Evolutionary conservation across 257 asterid genomes (phyloP).

Genomic region (Penstemon newberryi): DNA sequence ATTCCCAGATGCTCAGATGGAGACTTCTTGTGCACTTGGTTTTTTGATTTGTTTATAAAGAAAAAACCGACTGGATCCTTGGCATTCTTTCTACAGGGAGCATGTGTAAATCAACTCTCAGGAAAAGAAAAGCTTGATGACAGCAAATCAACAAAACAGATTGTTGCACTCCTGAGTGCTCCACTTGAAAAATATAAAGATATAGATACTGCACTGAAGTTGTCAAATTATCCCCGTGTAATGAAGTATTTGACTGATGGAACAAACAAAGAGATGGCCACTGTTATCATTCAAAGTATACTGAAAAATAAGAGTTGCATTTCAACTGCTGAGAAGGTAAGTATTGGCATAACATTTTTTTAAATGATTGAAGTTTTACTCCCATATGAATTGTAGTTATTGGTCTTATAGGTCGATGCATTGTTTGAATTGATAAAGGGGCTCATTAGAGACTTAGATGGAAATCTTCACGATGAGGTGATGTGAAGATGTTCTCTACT

Average conservation of each 20-base stretch:
- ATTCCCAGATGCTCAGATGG: not conserved
- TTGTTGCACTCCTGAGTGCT: constrained; percentile 93
- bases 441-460: constrained; percentile 71
- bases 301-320: constrained; percentile 74
- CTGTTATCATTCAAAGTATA: constrained; percentile 79
- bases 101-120: constrained; percentile 77
- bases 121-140: constrained; percentile 87
- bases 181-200: constrained; percentile 95
- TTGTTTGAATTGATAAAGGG: constrained; percentile 89
- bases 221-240: constrained; percentile 82
- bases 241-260: constrained; percentile 77
- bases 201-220: constrained; percentile 89
- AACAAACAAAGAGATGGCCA: constrained; percentile 95
- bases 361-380: constrained; percentile 23
- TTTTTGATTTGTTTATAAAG: constrained; percentile 11
- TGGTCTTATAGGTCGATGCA: constrained; percentile 74
- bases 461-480: constrained; percentile 77
- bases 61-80: constrained; percentile 20
- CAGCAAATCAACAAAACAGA: constrained; percentile 81
- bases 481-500: constrained; percentile 28
- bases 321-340: constrained; percentile 88
- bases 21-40: not conserved
- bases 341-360: constrained; percentile 24
- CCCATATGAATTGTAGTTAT: constrained; percentile 32
- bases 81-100: constrained; percentile 63